These are phyloP conservation scores for Fraxinus floribunda DNA, from an alignment of 305 asterid genomes.

Conservation along the genomic window DNA sequence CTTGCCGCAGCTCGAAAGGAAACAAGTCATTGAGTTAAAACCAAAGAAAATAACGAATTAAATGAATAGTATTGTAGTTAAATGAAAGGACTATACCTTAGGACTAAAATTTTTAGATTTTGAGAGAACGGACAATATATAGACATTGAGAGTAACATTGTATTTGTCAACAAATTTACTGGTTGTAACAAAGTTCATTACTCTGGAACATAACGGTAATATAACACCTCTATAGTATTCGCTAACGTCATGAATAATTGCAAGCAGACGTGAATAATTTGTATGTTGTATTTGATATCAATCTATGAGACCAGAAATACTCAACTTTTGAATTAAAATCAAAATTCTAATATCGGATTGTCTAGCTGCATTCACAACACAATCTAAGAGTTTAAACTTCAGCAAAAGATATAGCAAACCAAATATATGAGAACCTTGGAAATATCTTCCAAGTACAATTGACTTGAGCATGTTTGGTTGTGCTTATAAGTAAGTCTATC, in stretches of 20 bases:
- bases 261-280: conserved; percentile 55
- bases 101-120: conserved; percentile 52
- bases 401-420: not conserved
- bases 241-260: conserved; percentile 69
- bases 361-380: conserved; percentile 54
- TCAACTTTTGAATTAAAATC: conserved; percentile 82
- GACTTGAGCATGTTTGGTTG: not conserved
- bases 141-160: conserved; percentile 74
- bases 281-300: conserved; percentile 58
- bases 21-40: not conserved
- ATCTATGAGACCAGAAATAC: conserved; percentile 79
- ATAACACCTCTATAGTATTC: conserved; percentile 69
- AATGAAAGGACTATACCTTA: conserved; percentile 30
- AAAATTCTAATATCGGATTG: conserved; percentile 68
- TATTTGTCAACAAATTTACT: conserved; percentile 73
- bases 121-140: conserved; percentile 62
- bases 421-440: not conserved
- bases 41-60: not conserved
- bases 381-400: not conserved
- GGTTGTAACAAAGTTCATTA: conserved; percentile 60
- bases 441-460: not conserved
- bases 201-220: conserved; percentile 65
- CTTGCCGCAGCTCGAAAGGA: conserved; percentile 44
- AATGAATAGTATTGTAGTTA: not conserved
- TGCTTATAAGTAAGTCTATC: not conserved